phyloP scores from a whole-genome alignment of 192 early-diverging fungal species.

The Funneliformis mosseae region DNA sequence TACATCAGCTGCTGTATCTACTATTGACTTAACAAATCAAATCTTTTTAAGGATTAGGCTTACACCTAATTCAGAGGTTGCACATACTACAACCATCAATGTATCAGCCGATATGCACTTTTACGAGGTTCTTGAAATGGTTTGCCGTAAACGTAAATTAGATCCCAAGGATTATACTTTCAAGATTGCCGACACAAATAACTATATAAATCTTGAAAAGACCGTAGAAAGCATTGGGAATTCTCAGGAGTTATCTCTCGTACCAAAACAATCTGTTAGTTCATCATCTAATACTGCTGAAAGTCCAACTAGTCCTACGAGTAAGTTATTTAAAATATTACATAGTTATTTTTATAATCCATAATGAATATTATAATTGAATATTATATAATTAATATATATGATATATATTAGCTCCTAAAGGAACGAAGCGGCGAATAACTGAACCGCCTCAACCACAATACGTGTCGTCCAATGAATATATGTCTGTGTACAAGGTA shows the following conservation, averaged over 20 bases:
- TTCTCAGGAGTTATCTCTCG: slow-evolving; percentile 68
- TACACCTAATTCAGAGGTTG: slow-evolving; percentile 57
- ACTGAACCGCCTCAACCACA: slow-evolving; percentile 21
- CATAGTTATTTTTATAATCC: background rate
- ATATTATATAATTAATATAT: too few relatives aligned
- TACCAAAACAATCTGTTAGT: slow-evolving; percentile 62
- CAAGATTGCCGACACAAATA: slow-evolving; percentile 74
- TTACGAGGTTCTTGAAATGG: slow-evolving; percentile 76
- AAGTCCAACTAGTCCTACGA: slow-evolving; percentile 1
- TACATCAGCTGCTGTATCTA: background rate
- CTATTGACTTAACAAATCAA: slow-evolving; percentile 44
- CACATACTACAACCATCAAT: slow-evolving; percentile 89
- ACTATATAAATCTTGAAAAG: slow-evolving; percentile 78
- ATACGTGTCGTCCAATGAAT: slow-evolving; percentile 31
- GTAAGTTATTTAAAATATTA: background rate
- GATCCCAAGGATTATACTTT: slow-evolving; percentile 85
- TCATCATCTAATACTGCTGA: background rate
- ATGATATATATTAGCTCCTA: background rate
- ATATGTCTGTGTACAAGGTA: slow-evolving; percentile 34
- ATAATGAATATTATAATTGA: too few relatives aligned
- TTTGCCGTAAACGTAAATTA: slow-evolving; percentile 89
- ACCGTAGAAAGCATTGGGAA: slow-evolving; percentile 67
- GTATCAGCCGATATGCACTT: slow-evolving; percentile 73
- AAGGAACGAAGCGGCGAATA: background rate
- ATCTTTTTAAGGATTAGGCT: slow-evolving; percentile 59